Evolutionary conservation across 2,329 filamentous ascomycete genomes (phyloP).

Genomic region (Cercospora canescens): DNA sequence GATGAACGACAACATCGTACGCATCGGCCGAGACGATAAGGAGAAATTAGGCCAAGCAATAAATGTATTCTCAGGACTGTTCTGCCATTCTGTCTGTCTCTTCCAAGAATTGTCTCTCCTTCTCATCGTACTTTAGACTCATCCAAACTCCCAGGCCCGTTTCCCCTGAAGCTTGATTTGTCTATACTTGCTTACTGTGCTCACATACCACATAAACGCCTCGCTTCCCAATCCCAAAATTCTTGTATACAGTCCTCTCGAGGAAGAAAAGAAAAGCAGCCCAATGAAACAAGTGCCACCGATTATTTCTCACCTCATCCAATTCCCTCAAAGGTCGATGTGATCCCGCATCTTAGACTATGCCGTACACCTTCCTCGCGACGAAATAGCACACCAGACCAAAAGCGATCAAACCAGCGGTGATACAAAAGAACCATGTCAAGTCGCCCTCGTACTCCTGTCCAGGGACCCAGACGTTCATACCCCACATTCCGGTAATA

Average conservation of each 20-base stretch:
- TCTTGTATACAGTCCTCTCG: not conserved
- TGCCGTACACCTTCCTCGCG: slow-evolving; percentile 80
- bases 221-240: not conserved
- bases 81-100: not conserved
- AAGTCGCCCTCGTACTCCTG: slow-evolving; percentile 57
- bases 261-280: not conserved
- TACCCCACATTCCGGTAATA: slow-evolving; percentile 96
- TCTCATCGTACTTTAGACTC: not conserved
- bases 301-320: not conserved
- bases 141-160: not conserved
- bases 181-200: not conserved
- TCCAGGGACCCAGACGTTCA: slow-evolving; percentile 86
- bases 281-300: not conserved
- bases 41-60: not conserved
- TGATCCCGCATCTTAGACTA: slow-evolving; percentile 56
- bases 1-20: not conserved
- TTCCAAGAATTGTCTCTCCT: not conserved
- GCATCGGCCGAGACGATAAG: not conserved
- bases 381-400: slow-evolving; percentile 77
- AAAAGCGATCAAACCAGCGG: slow-evolving; percentile 74
- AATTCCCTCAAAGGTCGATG: not conserved
- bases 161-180: not conserved
- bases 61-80: not conserved
- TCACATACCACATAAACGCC: not conserved
- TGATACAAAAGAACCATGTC: slow-evolving; percentile 68